phyloP scores from a whole-genome alignment of 2,329 filamentous ascomycete species.

The Cercospora berteroae region DNA sequence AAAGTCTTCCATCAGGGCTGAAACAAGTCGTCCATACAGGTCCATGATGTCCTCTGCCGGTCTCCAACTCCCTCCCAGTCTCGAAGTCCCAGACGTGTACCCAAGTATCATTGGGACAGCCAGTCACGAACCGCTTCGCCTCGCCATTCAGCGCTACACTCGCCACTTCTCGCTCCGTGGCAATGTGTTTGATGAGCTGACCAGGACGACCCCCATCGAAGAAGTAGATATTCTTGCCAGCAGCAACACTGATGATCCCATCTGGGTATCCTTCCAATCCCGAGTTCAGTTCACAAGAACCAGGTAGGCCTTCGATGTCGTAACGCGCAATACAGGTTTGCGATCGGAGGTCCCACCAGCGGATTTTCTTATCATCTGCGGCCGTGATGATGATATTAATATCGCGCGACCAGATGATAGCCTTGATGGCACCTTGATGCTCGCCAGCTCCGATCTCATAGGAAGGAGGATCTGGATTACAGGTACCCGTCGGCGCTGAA shows the following conservation, averaged over 20 bases:
- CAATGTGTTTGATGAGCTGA: conserved; percentile 71
- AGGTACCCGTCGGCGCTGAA: not conserved
- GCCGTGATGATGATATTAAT: conserved; percentile 88
- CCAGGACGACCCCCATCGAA: conserved; percentile 75
- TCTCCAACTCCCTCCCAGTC: conserved; percentile 77
- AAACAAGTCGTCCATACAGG: conserved; percentile 96
- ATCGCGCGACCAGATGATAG: conserved; percentile 82
- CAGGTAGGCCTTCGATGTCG: conserved; percentile 78
- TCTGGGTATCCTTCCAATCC: conserved; percentile 60
- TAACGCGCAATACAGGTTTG: conserved; percentile 73
- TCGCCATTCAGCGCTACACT: conserved; percentile 85
- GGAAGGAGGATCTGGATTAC: conserved; percentile 47
- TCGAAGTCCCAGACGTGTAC: conserved; percentile 92
- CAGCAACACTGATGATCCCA: conserved; percentile 80
- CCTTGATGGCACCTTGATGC: conserved; percentile 88
- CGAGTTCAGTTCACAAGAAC: conserved; percentile 84
- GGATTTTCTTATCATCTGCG: conserved; percentile 82
- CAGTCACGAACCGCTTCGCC: conserved; percentile 80
- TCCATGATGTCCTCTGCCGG: conserved; percentile 94
- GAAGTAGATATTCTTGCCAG: conserved; percentile 92
- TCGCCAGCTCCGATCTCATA: conserved; percentile 86
- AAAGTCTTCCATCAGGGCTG: conserved; percentile 91
- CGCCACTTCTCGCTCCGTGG: conserved; percentile 79
- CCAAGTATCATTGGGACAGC: conserved; percentile 91
- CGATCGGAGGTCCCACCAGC: conserved; percentile 89